phyloP scores from a whole-genome alignment of 139 green algal genomes.

The Zygnema circumcarinatum region DNA sequence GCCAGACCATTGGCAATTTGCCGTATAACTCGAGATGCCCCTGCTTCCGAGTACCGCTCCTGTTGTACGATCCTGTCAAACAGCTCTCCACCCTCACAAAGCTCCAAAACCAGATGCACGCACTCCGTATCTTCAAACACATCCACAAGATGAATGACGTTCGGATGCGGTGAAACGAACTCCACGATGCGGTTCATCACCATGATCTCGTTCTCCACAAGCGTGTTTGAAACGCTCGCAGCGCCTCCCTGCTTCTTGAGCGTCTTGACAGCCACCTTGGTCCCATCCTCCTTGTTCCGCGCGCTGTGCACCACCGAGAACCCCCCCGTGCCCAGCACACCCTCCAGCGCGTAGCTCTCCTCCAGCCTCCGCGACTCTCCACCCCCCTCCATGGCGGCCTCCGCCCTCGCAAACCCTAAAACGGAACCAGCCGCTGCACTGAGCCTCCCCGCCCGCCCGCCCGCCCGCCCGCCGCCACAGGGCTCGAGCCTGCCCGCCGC shows the following conservation, averaged over 20 bases:
- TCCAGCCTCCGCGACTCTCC: constrained; percentile 29
- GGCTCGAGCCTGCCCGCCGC: too few relatives aligned
- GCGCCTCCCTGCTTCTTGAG: constrained; percentile 42
- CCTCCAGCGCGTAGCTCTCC: constrained; percentile 45
- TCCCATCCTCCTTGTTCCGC: constrained; percentile 21
- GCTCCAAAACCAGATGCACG: constrained; percentile 78
- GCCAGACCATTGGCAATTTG: constrained; percentile 51
- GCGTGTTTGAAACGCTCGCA: constrained; percentile 32
- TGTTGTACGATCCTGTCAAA: constrained; percentile 89
- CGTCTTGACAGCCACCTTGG: constrained; percentile 55
- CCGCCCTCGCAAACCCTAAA: too few relatives aligned
- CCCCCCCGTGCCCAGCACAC: constrained; percentile 53
- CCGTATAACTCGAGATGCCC: constrained; percentile 26
- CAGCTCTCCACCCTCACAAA: constrained; percentile 92
- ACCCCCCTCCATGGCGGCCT: too few relatives aligned
- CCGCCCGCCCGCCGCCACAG: too few relatives aligned
- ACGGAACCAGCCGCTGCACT: too few relatives aligned
- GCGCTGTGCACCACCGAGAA: constrained; percentile 52
- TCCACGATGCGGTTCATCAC: constrained; percentile 57
- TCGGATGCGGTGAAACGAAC: constrained; percentile 47
- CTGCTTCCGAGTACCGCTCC: constrained; percentile 57
- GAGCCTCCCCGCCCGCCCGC: too few relatives aligned
- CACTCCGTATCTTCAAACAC: constrained; percentile 58
- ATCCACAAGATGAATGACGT: constrained; percentile 56
- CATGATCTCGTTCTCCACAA: constrained; percentile 60